Evolutionary conservation across 768 basidiomycete species (phyloP), one percentile per base, ranked within the genome.

Genomic region (Butyriboletus loyo): DNA sequence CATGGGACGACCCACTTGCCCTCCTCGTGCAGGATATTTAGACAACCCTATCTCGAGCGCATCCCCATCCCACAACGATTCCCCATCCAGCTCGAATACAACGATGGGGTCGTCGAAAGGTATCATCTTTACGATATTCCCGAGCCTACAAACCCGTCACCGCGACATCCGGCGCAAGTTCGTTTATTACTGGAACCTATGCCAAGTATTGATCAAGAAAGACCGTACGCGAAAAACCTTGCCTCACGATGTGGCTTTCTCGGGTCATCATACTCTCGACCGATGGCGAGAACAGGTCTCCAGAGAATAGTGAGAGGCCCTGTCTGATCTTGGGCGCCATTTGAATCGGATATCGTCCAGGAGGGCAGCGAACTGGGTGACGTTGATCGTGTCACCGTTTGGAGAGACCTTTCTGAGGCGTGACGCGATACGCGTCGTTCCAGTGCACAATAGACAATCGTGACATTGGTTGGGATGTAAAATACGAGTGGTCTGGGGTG

Each of bases 11-110:
- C 22, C 22, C 4, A 54, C 75, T 67, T 50, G 86, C 90, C 93
- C 92, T 77, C 94, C 93, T 68, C 92, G 91, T 15, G 89, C 85
- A n/a, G n/a, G n/a, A n/a, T n/a, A n/a, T n/a, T n/a, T n/a, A n/a
- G n/a, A n/a, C n/a, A n/a, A n/a, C n/a, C n/a, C n/a, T n/a, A n/a
- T n/a, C 65, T 95, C 93, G 31, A 95, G 57, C 0, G 85, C 82
- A 34, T 82, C 84, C 89, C 90, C 82, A 34, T 82, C 84, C 89
- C 90, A 93, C 37, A 95, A 77, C 0, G 83, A 74, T 57, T 79
- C 75, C 3, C 92, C 92, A 56, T 89, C 83, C 11, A 94, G 66
- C 65, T 92, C 86, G 9, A 92, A 58, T 4, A 92, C 89, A 8
- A 95, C 80, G 10, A 87, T 73, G 3, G 91, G 86, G 61, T 94